These are phyloP conservation scores for Tuber borchii DNA, from an alignment of 495 filamentous ascomycete species.

Conservation along the genomic window DNA sequence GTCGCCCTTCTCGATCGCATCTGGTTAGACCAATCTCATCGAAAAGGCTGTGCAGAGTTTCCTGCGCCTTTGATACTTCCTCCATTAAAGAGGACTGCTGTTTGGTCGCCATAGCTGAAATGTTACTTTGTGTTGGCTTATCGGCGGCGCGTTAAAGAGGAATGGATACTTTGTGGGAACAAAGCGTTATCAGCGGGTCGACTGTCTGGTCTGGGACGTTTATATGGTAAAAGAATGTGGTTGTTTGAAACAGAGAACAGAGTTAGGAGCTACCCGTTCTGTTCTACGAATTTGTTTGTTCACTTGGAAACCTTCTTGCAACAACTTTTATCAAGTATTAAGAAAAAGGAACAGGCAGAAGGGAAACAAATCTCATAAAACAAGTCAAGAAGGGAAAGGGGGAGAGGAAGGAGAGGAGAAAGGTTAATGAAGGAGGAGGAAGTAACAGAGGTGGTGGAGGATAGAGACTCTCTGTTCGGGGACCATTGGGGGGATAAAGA, in stretches of 20 bases:
- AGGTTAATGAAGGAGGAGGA: background rate
- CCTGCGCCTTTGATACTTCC: constrained; percentile 30
- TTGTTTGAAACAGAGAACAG: background rate
- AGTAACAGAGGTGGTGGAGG: background rate
- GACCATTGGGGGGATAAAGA: background rate
- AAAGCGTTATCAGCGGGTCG: constrained; percentile 8
- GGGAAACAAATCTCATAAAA: background rate
- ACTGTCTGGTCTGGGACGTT: constrained; percentile 8
- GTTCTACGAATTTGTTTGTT: constrained; percentile 2
- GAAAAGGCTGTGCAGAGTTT: constrained; percentile 72
- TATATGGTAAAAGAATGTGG: background rate
- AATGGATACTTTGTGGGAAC: background rate
- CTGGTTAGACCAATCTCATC: constrained; percentile 89
- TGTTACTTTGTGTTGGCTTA: background rate
- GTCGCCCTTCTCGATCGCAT: constrained; percentile 82
- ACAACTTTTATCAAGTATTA: background rate
- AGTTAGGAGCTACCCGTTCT: constrained; percentile 3
- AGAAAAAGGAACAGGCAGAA: background rate
- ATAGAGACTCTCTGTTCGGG: background rate
- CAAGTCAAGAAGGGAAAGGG: background rate
- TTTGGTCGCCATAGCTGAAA: constrained; percentile 7
- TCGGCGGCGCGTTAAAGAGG: background rate
- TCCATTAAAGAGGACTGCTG: constrained; percentile 23
- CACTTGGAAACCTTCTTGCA: background rate
- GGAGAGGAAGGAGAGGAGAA: background rate